A percentile compares a stretch with the other conserved stretches of the same genome.
Conservation (phyloP, 208 protist species). For the Angomonas ambiguus region DNA sequence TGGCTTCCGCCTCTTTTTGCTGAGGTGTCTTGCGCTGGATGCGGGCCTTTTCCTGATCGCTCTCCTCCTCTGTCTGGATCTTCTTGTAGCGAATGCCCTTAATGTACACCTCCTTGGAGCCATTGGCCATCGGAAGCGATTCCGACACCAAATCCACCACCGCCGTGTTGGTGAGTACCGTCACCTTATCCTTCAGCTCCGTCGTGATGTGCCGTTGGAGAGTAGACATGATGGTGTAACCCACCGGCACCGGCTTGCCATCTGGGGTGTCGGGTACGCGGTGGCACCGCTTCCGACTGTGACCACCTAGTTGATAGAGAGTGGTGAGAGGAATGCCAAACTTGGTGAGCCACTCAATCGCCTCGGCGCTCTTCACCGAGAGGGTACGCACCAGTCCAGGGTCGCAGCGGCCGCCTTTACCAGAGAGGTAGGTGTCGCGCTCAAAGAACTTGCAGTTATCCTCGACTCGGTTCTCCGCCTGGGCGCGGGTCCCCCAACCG, state of each 20-base stretch:
- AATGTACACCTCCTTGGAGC: slow-evolving; percentile 34
- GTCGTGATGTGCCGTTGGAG: slow-evolving; percentile 76
- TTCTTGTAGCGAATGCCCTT: slow-evolving; percentile 45
- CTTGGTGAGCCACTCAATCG: slow-evolving; percentile 72
- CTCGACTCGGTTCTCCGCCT: slow-evolving; percentile 62
- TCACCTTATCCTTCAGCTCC: slow-evolving; percentile 40
- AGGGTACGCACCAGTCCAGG: slow-evolving; percentile 83
- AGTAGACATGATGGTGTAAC: slow-evolving; percentile 87
- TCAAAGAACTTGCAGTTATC: slow-evolving; percentile 77
- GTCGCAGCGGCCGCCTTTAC: slow-evolving; percentile 61
- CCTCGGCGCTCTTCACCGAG: slow-evolving; percentile 57
- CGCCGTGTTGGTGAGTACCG: slow-evolving; percentile 50
- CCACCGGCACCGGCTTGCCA: slow-evolving; percentile 80
- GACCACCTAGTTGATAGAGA: slow-evolving; percentile 90
- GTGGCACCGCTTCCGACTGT: slow-evolving; percentile 82
- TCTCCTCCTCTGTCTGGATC: slow-evolving; percentile 12
- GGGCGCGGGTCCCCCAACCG: slow-evolving; percentile 79
- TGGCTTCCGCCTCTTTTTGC: not conserved
- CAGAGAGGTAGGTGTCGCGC: slow-evolving; percentile 71
- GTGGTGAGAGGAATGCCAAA: slow-evolving; percentile 82
- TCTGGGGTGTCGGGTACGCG: slow-evolving; percentile 64
- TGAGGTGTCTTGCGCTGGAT: not conserved
- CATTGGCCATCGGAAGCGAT: slow-evolving; percentile 25
- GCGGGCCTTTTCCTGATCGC: slow-evolving; percentile 3
- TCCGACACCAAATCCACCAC: slow-evolving; percentile 45